These are phyloP conservation scores for Tylopilus felleus DNA, from an alignment of 768 basidiomycete species.

Conservation along the genomic window DNA sequence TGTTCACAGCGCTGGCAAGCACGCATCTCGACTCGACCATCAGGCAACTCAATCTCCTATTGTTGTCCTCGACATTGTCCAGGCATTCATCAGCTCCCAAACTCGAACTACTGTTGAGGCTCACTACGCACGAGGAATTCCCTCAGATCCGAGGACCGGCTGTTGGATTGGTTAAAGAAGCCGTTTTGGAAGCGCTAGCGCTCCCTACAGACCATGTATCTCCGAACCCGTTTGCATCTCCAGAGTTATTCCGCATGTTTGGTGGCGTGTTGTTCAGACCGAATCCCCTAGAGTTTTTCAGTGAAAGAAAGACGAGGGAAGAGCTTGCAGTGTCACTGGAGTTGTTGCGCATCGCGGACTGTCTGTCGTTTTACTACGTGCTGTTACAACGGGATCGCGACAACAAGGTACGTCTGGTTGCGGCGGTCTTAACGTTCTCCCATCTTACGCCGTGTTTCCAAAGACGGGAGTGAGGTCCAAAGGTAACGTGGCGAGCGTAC, in stretches of 20 bases:
- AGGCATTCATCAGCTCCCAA: slow-evolving; percentile 46
- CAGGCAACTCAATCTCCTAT: slow-evolving; percentile 60
- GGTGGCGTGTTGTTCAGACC: slow-evolving; percentile 59
- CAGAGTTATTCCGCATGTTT: slow-evolving; percentile 52
- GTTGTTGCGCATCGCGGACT: slow-evolving; percentile 59
- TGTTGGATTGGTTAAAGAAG: slow-evolving; percentile 67
- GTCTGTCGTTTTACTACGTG: slow-evolving; percentile 65
- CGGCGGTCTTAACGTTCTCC: neutral
- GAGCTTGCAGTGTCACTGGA: slow-evolving; percentile 57
- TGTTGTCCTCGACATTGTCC: slow-evolving; percentile 52
- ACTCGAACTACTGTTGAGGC: slow-evolving; percentile 52
- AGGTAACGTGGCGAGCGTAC: slow-evolving; percentile 42
- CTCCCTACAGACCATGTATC: slow-evolving; percentile 15
- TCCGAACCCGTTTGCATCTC: slow-evolving; percentile 50
- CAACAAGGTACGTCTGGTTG: slow-evolving; percentile 45
- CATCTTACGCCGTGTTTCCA: neutral
- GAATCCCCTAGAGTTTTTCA: slow-evolving; percentile 52
- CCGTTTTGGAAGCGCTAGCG: slow-evolving; percentile 50
- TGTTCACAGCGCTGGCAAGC: slow-evolving; percentile 57
- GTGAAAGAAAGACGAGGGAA: slow-evolving; percentile 32
- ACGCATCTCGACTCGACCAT: slow-evolving; percentile 55
- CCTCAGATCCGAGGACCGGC: slow-evolving; percentile 70
- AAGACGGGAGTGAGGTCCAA: slow-evolving; percentile 53
- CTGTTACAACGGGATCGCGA: slow-evolving; percentile 53
- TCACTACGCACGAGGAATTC: slow-evolving; percentile 46